phyloP scores from a whole-genome alignment of 306 rosid genomes.

The Albizia julibrissin region DNA sequence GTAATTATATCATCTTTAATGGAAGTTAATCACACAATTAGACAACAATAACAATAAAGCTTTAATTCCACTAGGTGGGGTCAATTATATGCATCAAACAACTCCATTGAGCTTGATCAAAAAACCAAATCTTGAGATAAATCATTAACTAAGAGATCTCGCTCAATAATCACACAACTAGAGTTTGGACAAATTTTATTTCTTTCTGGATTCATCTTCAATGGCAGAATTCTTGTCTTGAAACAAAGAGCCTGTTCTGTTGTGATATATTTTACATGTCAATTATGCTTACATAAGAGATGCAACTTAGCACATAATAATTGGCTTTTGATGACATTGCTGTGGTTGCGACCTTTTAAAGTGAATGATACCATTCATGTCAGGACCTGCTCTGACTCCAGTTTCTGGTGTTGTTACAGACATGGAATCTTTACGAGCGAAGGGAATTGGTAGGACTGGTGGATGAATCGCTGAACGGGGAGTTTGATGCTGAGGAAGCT shows the following conservation, averaged over 20 bases:
- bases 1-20: background rate
- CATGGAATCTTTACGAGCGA: constrained; percentile 69
- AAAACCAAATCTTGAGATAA: too few species aligned
- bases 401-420: constrained; percentile 48
- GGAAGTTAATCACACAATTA: background rate
- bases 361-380: background rate
- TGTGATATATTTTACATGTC: background rate
- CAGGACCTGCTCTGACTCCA: constrained; percentile 9
- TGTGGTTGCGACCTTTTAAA: constrained; percentile 15
- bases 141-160: too few species aligned
- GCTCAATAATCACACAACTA: too few species aligned
- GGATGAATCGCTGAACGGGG: constrained; percentile 62
- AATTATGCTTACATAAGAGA: background rate
- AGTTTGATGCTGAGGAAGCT: constrained; percentile 77
- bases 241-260: background rate
- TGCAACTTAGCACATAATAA: background rate
- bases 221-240: background rate
- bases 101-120: too few species aligned
- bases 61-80: too few species aligned
- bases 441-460: constrained; percentile 58
- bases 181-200: background rate
- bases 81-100: too few species aligned
- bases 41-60: too few species aligned
- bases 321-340: background rate
- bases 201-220: background rate